These are phyloP conservation scores for Cladophialophora yegresii DNA, from an alignment of 2,329 filamentous ascomycete genomes.

Conservation along the genomic window DNA sequence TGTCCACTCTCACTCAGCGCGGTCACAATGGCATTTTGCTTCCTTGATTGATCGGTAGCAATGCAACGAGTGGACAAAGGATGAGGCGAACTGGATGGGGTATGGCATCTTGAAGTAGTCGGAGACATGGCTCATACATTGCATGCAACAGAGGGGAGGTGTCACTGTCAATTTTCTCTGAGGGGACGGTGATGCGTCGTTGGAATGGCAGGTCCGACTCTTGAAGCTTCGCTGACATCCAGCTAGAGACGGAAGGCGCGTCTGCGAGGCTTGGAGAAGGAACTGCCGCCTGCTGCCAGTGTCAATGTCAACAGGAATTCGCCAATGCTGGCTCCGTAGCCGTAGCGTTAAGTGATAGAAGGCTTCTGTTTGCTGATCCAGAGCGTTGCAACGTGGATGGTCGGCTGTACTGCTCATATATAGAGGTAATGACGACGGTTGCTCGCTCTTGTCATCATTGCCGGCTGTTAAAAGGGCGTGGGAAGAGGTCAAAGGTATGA, in stretches of 20 bases:
- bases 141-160: background rate
- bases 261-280: background rate
- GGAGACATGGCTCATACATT: background rate
- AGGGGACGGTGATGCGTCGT: background rate
- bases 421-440: background rate
- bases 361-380: background rate
- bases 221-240: background rate
- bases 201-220: background rate
- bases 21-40: background rate
- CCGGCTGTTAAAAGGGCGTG: background rate
- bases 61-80: background rate
- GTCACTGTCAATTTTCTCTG: background rate
- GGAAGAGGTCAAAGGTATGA: background rate
- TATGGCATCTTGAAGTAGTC: background rate
- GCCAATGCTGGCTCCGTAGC: background rate
- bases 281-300: background rate
- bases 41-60: constrained; percentile 8
- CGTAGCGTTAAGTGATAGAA: background rate
- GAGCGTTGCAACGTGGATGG: background rate
- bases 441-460: background rate
- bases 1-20: background rate
- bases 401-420: background rate
- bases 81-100: background rate
- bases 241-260: background rate
- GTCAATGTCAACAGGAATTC: background rate